phyloP scores from a whole-genome alignment of 2,329 filamentous ascomycete species.

The Thermoascus crustaceus region DNA sequence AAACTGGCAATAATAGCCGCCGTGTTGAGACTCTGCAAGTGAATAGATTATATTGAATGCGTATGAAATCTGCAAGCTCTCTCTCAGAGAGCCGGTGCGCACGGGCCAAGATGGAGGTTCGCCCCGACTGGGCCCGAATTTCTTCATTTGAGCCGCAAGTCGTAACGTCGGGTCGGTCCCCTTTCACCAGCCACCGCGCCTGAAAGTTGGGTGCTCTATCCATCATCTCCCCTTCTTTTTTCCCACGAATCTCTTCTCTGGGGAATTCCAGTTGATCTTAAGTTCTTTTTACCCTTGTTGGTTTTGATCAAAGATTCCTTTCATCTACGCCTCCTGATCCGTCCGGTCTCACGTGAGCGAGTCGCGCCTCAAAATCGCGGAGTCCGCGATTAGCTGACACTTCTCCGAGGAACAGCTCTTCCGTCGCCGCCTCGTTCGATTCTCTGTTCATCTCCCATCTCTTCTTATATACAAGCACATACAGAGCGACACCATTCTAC shows the following conservation, averaged over 20 bases:
- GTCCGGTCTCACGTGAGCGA: too few species aligned
- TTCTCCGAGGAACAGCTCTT: too few species aligned
- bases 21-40: too few species aligned
- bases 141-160: slow-evolving; percentile 7
- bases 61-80: too few species aligned
- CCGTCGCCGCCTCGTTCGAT: too few species aligned
- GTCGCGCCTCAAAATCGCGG: too few species aligned
- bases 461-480: not conserved
- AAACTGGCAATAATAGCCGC: too few species aligned
- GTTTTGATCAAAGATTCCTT: too few species aligned
- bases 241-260: slow-evolving; percentile 9
- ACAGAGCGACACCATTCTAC: not conserved
- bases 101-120: slow-evolving; percentile 9
- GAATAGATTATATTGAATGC: too few species aligned
- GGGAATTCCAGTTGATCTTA: too few species aligned
- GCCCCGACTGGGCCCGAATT: slow-evolving; percentile 9
- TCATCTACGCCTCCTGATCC: too few species aligned
- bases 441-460: slow-evolving; percentile 2
- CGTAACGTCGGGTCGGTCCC: not conserved
- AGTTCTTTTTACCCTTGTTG: slow-evolving; percentile 6
- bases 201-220: slow-evolving; percentile 1
- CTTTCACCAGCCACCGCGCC: slow-evolving; percentile 6
- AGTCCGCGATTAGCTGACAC: too few species aligned
- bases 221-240: slow-evolving; percentile 1
- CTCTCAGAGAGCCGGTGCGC: slow-evolving; percentile 3